Conservation (phyloP, 257 asterid genomes). For the Ocimum tenuiflorum region DNA sequence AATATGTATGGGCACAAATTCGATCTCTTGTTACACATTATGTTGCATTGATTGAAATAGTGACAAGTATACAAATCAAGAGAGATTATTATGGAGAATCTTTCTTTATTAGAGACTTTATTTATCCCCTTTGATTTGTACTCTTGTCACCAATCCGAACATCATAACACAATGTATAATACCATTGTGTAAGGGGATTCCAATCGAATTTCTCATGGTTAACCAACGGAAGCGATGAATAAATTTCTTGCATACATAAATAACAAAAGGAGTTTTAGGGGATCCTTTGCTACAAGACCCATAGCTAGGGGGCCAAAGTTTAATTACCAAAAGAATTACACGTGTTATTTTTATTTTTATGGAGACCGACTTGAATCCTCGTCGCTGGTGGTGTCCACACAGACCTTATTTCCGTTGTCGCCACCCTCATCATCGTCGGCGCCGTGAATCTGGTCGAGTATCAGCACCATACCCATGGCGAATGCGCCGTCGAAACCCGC, state of each 20-base stretch:
- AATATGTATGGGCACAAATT: background rate
- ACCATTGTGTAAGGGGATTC: too few relatives aligned
- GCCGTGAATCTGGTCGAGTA: conserved; percentile 49
- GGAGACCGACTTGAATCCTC: conserved; percentile 22
- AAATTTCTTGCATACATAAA: background rate
- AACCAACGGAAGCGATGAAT: background rate
- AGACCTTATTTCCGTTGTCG: conserved; percentile 24
- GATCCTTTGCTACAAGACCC: background rate
- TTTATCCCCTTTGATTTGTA: too few relatives aligned
- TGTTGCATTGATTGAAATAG: too few relatives aligned
- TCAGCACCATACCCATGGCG: conserved; percentile 59
- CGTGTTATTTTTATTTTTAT: too few relatives aligned
- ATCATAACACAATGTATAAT: too few relatives aligned
- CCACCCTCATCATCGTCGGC: conserved; percentile 19
- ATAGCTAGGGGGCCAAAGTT: background rate
- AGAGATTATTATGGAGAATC: too few relatives aligned
- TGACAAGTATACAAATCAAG: too few relatives aligned
- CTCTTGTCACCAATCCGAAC: too few relatives aligned
- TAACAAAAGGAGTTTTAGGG: background rate
- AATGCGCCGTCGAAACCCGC: conserved; percentile 59
- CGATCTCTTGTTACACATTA: background rate
- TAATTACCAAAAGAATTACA: background rate
- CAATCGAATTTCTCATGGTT: too few relatives aligned
- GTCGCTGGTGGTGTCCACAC: conserved; percentile 35
- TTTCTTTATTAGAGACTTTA: too few relatives aligned